Percentiles rank a stretch among this genome's conserved stretches.
Conservation (phyloP, 2,329 filamentous ascomycete species). For the Ascomycota sp. region DNA sequence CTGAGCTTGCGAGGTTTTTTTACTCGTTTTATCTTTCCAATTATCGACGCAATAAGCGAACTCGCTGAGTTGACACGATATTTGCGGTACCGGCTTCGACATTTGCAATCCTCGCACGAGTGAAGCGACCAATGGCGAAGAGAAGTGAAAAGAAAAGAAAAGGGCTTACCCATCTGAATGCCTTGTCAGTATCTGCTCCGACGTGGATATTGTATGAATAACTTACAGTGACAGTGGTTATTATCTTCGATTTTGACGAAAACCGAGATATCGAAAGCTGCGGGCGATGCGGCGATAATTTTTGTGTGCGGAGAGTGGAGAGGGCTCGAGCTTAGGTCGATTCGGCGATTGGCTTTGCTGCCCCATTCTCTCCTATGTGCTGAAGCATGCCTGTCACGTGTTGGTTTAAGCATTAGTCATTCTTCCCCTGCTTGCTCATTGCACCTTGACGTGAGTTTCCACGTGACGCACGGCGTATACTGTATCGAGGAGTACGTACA, state of each 20-base stretch:
- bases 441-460: no score
- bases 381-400: no score
- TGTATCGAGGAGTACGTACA: no score
- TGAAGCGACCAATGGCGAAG: background rate
- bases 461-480: no score
- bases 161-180: constrained; percentile 39
- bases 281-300: constrained; percentile 15
- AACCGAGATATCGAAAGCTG: constrained; percentile 17
- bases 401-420: no score
- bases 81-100: no score
- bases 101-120: background rate
- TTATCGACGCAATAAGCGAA: no score
- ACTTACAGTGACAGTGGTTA: constrained; percentile 30
- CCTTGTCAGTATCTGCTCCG: constrained; percentile 17
- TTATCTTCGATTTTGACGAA: constrained; percentile 23
- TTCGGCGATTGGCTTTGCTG: constrained; percentile 13
- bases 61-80: no score
- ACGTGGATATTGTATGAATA: constrained; percentile 8
- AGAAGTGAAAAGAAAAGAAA: constrained; percentile 6
- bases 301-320: constrained; percentile 21
- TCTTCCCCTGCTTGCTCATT: no score
- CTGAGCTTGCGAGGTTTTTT: background rate
- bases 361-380: no score
- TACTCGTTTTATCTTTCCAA: no score
- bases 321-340: constrained; percentile 19